Percentiles rank a stretch among this genome's conserved stretches.
Conservation (phyloP, 2,329 filamentous ascomycete species). For the Plenodomus tracheiphilus region DNA sequence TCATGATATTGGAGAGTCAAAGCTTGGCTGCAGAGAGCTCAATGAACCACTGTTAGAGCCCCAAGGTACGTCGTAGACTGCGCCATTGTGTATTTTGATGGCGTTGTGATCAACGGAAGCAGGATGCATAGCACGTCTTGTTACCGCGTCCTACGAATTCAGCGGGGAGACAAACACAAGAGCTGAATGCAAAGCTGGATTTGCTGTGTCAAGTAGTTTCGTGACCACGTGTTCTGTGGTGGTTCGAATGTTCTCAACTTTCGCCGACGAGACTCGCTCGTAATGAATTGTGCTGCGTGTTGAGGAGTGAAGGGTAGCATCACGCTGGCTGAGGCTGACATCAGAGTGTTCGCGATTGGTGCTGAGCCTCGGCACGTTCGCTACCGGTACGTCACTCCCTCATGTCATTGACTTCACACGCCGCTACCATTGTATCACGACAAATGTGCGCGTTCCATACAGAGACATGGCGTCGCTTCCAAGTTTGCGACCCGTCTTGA, state of each 20-base stretch:
- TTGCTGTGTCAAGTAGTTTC: neutral
- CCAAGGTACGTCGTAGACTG: neutral
- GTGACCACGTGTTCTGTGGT: neutral
- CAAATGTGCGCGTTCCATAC: neutral
- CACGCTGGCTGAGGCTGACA: neutral
- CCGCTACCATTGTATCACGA: neutral
- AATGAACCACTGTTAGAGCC: neutral
- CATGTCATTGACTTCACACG: neutral
- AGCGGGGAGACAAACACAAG: neutral
- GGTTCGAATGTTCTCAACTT: neutral
- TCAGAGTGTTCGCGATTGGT: neutral
- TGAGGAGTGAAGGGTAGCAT: neutral
- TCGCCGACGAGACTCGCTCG: neutral
- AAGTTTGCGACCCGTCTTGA: slow-evolving; percentile 17
- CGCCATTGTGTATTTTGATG: neutral
- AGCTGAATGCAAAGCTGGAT: too few species aligned
- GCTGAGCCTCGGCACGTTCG: neutral
- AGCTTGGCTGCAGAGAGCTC: neutral
- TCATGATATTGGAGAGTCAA: neutral
- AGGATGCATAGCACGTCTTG: neutral
- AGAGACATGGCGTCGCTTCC: slow-evolving; percentile 1
- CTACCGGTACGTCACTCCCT: neutral
- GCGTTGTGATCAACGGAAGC: neutral
- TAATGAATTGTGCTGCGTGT: neutral
- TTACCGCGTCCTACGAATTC: neutral